Evolutionary conservation across 257 asterid species (phyloP).

Genomic region (Penstemon eatonii): DNA sequence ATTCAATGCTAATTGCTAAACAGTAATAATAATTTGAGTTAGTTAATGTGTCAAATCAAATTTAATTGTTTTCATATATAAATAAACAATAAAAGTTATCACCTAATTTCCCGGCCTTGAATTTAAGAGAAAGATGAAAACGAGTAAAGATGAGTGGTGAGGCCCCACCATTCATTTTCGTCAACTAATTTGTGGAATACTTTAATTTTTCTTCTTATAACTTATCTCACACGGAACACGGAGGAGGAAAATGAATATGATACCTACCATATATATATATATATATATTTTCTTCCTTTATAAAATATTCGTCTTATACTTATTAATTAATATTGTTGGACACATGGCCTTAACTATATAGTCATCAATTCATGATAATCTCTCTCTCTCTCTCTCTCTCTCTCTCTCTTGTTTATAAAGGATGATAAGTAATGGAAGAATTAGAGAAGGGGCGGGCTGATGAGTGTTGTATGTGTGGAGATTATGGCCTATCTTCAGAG

Average conservation of each 20-base stretch:
- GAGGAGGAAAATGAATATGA: slow-evolving; percentile 33
- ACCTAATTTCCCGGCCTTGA: neutral
- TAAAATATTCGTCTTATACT: too few species aligned
- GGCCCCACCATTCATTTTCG: slow-evolving; percentile 35
- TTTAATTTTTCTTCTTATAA: slow-evolving; percentile 20
- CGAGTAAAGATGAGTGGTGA: slow-evolving; percentile 35
- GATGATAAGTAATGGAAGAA: slow-evolving; percentile 31
- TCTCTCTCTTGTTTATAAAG: slow-evolving; percentile 1
- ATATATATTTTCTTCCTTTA: too few species aligned
- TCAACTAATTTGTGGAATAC: slow-evolving; percentile 32
- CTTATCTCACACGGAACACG: slow-evolving; percentile 37
- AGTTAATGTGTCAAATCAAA: slow-evolving; percentile 17
- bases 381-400: slow-evolving; percentile 4
- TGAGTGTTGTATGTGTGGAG: slow-evolving; percentile 92
- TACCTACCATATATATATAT: neutral
- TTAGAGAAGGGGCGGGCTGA: slow-evolving; percentile 29
- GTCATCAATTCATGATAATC: too few species aligned
- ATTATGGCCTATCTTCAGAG: slow-evolving; percentile 57
- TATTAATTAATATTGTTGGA: too few species aligned
- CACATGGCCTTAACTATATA: neutral
- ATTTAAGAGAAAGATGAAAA: slow-evolving; percentile 18
- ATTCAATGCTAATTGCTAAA: too few species aligned
- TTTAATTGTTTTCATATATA: neutral
- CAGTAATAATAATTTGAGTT: neutral
- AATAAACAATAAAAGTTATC: neutral